Conservation (phyloP, 345 rosid species). For the Hypericum androsaemum region DNA sequence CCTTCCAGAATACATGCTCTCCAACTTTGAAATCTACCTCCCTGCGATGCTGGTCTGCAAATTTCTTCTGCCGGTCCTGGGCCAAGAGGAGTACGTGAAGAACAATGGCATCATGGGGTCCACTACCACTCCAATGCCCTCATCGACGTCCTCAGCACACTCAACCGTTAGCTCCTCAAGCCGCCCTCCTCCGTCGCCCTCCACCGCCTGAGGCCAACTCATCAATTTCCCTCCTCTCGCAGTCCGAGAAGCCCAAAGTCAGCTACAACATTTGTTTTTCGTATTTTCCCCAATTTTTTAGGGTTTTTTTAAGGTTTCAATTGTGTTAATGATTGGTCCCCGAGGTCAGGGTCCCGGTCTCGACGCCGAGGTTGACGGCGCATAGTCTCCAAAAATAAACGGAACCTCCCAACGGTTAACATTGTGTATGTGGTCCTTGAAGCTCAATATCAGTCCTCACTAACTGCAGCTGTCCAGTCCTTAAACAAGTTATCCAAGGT, state of each 20-base stretch:
- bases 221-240: constrained; percentile 91
- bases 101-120: constrained; percentile 99
- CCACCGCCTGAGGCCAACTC: constrained; percentile 99
- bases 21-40: too few species aligned
- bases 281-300: too few species aligned
- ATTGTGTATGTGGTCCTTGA: constrained; percentile 91
- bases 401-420: constrained; percentile 69
- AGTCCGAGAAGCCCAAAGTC: constrained; percentile 97
- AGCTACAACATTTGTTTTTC: constrained; percentile 64
- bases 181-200: constrained; percentile 98
- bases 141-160: constrained; percentile 84
- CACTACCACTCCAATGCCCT: constrained; percentile 89
- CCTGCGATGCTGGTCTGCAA: too few species aligned
- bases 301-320: too few species aligned
- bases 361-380: too few species aligned
- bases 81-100: constrained; percentile 89
- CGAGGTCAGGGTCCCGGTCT: too few species aligned
- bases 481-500: constrained; percentile 50
- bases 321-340: too few species aligned
- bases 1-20: too few species aligned
- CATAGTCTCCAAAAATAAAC: too few species aligned
- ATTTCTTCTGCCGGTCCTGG: too few species aligned
- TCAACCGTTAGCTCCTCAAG: constrained; percentile 77
- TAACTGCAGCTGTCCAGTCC: constrained; percentile 64
- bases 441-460: constrained; percentile 93